A percentile compares a stretch with the other conserved stretches of the same genome.
phyloP scores from a whole-genome alignment of 1,139 yeast species.

The Debaryomycetaceae sp. region DNA sequence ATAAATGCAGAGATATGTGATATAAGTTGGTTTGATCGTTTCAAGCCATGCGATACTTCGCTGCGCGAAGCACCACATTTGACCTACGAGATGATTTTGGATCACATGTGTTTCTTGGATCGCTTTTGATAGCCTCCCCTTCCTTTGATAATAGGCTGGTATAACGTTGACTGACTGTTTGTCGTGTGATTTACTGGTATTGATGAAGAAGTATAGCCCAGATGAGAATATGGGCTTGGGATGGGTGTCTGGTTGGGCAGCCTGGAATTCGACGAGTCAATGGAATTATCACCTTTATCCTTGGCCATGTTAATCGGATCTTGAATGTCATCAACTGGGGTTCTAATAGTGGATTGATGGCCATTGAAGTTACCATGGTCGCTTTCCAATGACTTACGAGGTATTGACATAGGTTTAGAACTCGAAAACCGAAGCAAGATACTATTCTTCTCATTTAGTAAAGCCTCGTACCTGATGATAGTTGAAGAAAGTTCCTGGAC shows the following conservation, averaged over 20 bases:
- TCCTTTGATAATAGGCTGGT: conserved; percentile 40
- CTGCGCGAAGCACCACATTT: no score
- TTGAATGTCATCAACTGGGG: background rate
- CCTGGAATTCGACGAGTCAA: background rate
- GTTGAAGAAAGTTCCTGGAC: conserved; percentile 30
- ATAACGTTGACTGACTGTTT: background rate
- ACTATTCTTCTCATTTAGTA: conserved; percentile 37
- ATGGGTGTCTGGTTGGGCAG: background rate
- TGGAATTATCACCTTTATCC: background rate
- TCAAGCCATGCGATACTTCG: no score
- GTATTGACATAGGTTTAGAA: conserved; percentile 44
- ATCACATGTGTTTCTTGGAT: conserved; percentile 32
- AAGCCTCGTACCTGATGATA: conserved; percentile 30
- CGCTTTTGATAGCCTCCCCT: conserved; percentile 51
- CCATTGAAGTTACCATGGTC: background rate
- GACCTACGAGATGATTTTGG: no score
- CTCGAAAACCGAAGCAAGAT: conserved; percentile 33
- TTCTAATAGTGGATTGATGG: background rate
- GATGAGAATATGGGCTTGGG: background rate
- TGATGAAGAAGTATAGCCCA: background rate
- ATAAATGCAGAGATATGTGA: no score
- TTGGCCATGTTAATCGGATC: background rate
- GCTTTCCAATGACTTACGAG: conserved; percentile 9
- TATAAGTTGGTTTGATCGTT: no score
- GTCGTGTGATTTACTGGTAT: background rate